Evolutionary conservation across 768 basidiomycete species (phyloP).

Genomic region (Sarcomyxa edulis): DNA sequence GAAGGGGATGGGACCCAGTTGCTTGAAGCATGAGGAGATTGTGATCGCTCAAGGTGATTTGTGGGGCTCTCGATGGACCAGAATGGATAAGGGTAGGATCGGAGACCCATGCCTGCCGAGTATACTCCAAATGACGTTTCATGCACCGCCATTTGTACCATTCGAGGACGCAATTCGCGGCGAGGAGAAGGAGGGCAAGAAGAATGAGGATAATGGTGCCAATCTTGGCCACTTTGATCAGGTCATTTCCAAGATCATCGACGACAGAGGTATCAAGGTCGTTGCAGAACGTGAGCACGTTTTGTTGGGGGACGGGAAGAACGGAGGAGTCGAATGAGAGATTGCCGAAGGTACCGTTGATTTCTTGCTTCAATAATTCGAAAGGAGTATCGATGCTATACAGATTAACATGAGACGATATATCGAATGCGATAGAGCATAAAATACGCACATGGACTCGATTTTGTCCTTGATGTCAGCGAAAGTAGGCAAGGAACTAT

Average conservation of each 20-base stretch:
- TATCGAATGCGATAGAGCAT: background rate
- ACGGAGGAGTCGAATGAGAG: conserved; percentile 66
- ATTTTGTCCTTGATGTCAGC: conserved; percentile 66
- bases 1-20: conserved; percentile 65
- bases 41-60: conserved; percentile 62
- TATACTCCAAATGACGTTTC: conserved; percentile 58
- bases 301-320: conserved; percentile 73
- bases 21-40: conserved; percentile 74
- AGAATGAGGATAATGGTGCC: conserved; percentile 70
- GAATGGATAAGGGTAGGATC: conserved; percentile 60
- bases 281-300: conserved; percentile 68
- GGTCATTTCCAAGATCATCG: conserved; percentile 75
- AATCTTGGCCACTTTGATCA: conserved; percentile 78
- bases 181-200: conserved; percentile 68
- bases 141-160: conserved; percentile 86
- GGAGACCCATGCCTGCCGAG: conserved; percentile 70
- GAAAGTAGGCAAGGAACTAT: conserved; percentile 75
- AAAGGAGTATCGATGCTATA: conserved; percentile 80
- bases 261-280: conserved; percentile 79
- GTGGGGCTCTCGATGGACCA: conserved; percentile 34
- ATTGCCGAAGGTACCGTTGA: conserved; percentile 80
- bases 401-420: conserved; percentile 4
- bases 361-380: conserved; percentile 80
- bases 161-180: conserved; percentile 69
- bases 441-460: conserved; percentile 54